Base-by-base conservation (phyloP, 2,329 filamentous ascomycete genomes). In the Clonostachys rhizophaga region DNA sequence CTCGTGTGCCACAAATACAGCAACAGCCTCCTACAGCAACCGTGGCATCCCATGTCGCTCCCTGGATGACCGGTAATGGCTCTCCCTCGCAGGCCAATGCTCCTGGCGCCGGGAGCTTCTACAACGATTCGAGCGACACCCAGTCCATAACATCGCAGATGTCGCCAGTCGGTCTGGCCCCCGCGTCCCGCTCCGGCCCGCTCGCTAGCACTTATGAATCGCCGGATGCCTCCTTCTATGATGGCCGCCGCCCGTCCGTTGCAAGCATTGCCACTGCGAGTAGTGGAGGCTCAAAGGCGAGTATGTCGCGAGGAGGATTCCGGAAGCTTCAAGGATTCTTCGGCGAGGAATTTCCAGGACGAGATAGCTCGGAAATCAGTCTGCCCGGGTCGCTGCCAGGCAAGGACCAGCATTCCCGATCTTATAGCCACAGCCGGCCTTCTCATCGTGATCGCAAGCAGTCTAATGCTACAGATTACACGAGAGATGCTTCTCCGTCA, bases 281-380 rank as follows among this genome's bases (percentile, higher is more conserved):
- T 66, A 95, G 92, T 60, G 81, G 88, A 54, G 88, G 89, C 34
- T 95, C 92, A 40, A 86, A 84, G 67, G 79, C 79, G 49, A 88
- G 86, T 63, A 73, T 83, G 52, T 84, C 82, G 50, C 76, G 86
- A 50, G 83, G 84, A 56, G 83, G 87, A 45, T 79, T 86, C 48
- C 91, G 91, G 67, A 94, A 92, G 68, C 75, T 96, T 52, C 89
- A 94, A 61, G 89, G 87, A 40, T 92, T 96, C 63, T 95, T 96
- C 68, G 91, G 92, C 42, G 92, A 96, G 58, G 91, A 96, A 61
- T 90, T 88, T 64, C 82, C 83, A 49, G 81, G 79, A 36, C 76
- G 79, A 54, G 86, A 91, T 61, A 84, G 84, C 53, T 91, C 87
- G 46, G 89, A 95, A 49, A 40, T 80, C 55, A 84, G 81, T 67